Base-by-base conservation (phyloP, 805 yeast species). In the Teunomyces gatunensis region DNA sequence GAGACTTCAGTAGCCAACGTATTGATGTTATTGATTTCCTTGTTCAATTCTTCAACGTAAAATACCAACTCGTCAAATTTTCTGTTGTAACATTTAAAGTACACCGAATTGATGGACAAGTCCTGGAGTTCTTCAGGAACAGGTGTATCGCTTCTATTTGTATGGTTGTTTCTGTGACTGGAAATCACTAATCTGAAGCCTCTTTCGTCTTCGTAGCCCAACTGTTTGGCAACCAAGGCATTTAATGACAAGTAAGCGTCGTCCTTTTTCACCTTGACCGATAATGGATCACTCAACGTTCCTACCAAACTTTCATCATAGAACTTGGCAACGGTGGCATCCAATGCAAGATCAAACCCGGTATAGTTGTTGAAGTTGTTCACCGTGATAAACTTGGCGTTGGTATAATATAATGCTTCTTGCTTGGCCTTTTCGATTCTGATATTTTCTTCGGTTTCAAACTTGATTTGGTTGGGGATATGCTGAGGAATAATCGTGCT, bases 331-430 rank as follows among this genome's bases (percentile, higher is more conserved):
- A 60, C 61, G 0, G 72, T 64, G 11, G 79, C 77, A 71, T 87
- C 87, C 3, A 89, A 84, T 10, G 84, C 88, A 12, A 86, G 60
- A 62, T 90, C 97, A 59, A 87, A 84, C 0, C 95, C 96, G 57
- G 80, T 75, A 58, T 79, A 84, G 46, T 78, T 69, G 47, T 70
- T 67, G 56, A 88, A 85, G 36, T 81, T 78, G 1, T 71, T 61
- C 34, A 71, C 61, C 0, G 87, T 76, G 48, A 79, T 80, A 27
- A 89, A 65, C 45, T 80, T 77, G 44, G 88, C 75, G 44, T 75
- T 77, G 34, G 65, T 64, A 48, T 61, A 70, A 47, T 69, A 65
- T 11, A 72, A 58, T 3, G 74, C 74, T 59, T 92, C 97, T 52
- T 84, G 89, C 37, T 76, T 70, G 52, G 86, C 88, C 52, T 77